Percentiles rank a stretch among this genome's conserved stretches.
These are phyloP conservation scores for Lentinus tigrinus DNA, from an alignment of 768 basidiomycete genomes.

Conservation along the genomic window DNA sequence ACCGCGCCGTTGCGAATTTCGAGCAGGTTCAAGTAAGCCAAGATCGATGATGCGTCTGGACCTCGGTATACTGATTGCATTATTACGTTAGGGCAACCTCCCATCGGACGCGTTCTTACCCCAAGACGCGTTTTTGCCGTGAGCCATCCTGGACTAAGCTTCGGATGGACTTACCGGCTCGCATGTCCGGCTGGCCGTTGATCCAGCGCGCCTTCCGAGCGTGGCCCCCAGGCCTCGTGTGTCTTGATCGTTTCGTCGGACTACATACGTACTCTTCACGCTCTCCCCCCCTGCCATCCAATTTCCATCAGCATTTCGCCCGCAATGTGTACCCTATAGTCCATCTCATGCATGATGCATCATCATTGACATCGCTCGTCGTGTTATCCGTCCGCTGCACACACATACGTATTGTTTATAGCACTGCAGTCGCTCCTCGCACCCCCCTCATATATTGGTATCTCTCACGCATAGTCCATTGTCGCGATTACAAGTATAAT, in stretches of 20 bases:
- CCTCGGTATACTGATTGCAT: conserved; percentile 25
- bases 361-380: conserved; percentile 12
- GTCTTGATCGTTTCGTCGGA: conserved; percentile 14
- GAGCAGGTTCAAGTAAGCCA: conserved; percentile 78
- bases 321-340: conserved; percentile 16
- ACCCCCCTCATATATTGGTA: conserved; percentile 10
- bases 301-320: conserved; percentile 6
- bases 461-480: neutral
- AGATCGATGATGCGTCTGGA: neutral
- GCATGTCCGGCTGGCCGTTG: conserved; percentile 7
- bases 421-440: conserved; percentile 1
- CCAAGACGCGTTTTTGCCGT: conserved; percentile 53
- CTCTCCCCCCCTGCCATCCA: neutral
- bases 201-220: neutral
- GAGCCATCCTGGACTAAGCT: conserved; percentile 7
- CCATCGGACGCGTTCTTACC: conserved; percentile 44
- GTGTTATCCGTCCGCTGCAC: conserved; percentile 11
- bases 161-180: conserved; percentile 14
- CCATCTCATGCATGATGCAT: conserved; percentile 14
- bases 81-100: conserved; percentile 20
- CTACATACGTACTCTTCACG: conserved; percentile 3
- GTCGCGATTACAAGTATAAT: neutral
- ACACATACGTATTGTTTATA: conserved; percentile 9
- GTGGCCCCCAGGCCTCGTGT: conserved; percentile 7
- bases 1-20: conserved; percentile 80